A percentile compares a stretch with the other conserved stretches of the same genome.
phyloP scores from a whole-genome alignment of 2,329 filamentous ascomycete genomes.

The Cladosporium sp. region DNA sequence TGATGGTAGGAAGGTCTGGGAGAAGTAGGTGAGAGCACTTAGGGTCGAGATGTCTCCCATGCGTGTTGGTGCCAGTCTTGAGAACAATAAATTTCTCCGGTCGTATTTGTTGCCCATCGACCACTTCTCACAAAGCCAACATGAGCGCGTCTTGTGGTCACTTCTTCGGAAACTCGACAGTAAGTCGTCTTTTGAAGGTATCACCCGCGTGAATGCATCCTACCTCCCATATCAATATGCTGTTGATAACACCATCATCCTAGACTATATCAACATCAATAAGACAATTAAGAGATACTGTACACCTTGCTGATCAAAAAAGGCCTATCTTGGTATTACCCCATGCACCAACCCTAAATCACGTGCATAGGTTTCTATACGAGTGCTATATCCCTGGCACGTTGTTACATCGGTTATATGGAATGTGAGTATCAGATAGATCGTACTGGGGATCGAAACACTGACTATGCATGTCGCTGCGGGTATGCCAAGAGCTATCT shows the following conservation, averaged over 20 bases:
- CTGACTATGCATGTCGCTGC: background rate
- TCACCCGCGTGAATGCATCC: background rate
- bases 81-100: no score
- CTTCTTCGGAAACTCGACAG: no score
- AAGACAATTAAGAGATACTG: background rate
- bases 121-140: no score
- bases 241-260: background rate
- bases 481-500: background rate
- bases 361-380: background rate
- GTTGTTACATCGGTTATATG: background rate
- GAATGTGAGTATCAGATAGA: background rate
- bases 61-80: no score
- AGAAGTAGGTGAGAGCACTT: slow-evolving; percentile 24
- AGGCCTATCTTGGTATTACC: background rate
- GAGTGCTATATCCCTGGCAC: background rate
- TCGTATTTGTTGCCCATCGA: no score
- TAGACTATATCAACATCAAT: background rate
- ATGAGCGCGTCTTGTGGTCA: no score
- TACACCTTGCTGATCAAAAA: background rate
- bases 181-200: no score
- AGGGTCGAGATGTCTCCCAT: no score
- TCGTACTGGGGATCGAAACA: background rate
- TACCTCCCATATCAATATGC: background rate
- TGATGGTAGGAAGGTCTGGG: slow-evolving; percentile 51
- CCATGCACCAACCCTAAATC: background rate